phyloP scores from a whole-genome alignment of 345 rosid species.

The Alliaria petiolata region DNA sequence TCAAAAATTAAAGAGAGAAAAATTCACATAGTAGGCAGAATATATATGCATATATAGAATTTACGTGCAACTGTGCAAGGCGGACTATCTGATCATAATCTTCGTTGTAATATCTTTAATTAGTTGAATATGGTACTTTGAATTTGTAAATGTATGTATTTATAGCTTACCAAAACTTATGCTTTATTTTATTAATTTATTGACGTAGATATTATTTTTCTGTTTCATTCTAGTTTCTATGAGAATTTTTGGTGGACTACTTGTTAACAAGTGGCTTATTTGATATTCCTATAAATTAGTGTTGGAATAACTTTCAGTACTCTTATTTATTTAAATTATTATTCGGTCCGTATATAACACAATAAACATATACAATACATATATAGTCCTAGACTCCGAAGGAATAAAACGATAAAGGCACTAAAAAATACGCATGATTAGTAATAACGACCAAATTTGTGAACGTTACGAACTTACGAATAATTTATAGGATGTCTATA shows the following conservation, averaged over 20 bases:
- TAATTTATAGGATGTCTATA: neutral
- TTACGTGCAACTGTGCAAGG: no score
- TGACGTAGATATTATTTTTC: no score
- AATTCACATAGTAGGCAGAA: neutral
- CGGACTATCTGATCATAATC: neutral
- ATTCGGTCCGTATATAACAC: slow-evolving; percentile 1
- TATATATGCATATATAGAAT: no score
- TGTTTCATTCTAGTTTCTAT: neutral
- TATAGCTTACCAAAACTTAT: neutral
- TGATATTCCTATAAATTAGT: slow-evolving; percentile 13
- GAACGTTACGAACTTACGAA: neutral
- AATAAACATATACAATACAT: neutral
- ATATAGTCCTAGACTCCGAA: neutral
- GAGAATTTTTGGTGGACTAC: neutral
- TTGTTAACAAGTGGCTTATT: slow-evolving; percentile 18
- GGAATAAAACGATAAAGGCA: slow-evolving; percentile 5
- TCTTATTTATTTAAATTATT: neutral
- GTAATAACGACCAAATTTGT: neutral
- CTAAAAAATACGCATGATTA: slow-evolving; percentile 2
- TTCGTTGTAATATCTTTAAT: neutral
- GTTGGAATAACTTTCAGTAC: slow-evolving; percentile 15
- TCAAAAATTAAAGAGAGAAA: no score
- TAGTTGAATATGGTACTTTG: neutral
- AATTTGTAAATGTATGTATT: neutral
- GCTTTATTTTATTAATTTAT: no score